Conservation (phyloP, 2,329 filamentous ascomycete genomes). For the Verticillium albo-atrum region DNA sequence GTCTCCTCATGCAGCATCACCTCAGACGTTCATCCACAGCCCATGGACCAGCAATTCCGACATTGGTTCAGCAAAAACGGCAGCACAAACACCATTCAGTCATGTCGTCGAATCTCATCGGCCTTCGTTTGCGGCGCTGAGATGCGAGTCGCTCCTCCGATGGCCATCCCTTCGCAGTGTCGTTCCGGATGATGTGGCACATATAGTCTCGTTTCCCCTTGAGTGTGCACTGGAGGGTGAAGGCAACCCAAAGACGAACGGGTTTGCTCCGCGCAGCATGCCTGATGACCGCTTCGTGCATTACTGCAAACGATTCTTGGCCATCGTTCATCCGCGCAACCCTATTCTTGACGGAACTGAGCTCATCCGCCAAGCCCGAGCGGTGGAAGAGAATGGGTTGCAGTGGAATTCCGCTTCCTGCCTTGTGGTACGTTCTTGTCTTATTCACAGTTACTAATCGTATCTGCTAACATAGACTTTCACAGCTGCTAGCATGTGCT, state of each 20-base stretch:
- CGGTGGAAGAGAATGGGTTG: slow-evolving; percentile 8
- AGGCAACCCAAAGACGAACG: neutral
- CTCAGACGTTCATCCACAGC: neutral
- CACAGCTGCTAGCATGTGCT: slow-evolving; percentile 7
- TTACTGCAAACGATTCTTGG: slow-evolving; percentile 13
- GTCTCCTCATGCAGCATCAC: neutral
- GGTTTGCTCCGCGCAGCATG: neutral
- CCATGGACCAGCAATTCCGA: neutral
- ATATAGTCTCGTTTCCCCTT: slow-evolving; percentile 9
- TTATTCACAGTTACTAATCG: neutral
- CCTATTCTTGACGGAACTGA: slow-evolving; percentile 15
- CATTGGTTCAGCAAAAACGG: neutral
- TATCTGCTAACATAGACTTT: neutral
- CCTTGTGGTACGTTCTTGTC: slow-evolving; percentile 10
- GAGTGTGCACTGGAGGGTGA: neutral
- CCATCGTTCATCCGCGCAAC: slow-evolving; percentile 16
- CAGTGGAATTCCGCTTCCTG: slow-evolving; percentile 15
- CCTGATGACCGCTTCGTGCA: slow-evolving; percentile 5
- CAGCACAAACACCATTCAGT: neutral
- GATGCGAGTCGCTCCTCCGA: slow-evolving; percentile 10
- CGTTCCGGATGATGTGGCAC: slow-evolving; percentile 2
- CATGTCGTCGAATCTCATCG: neutral
- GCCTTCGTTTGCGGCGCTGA: neutral
- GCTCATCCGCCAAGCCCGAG: slow-evolving; percentile 10
- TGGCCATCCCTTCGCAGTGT: slow-evolving; percentile 7